Evolutionary conservation across 2,329 filamentous ascomycete species (phyloP), one percentile per base, ranked within the genome.

Genomic region (Aureobasidium melanogenum): DNA sequence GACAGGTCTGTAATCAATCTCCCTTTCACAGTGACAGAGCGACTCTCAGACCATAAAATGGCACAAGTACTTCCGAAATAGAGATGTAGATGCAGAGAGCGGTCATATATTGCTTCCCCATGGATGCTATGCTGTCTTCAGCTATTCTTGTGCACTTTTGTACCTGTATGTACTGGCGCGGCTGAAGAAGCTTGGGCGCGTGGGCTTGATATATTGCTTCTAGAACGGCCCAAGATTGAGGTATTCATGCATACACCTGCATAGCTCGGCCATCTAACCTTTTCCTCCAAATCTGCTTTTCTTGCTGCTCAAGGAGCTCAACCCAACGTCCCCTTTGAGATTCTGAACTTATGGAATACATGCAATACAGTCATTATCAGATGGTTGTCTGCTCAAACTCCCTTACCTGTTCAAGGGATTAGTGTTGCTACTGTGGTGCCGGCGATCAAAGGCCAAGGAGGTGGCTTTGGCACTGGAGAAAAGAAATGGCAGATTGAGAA

Each of bases 251-350:
- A 22, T n/a, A 17, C 17, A 46, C 54, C 28, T 36, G 54, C 54
- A 57, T 46, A 30, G 28, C 50, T 61, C 8, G 59, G 59, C 1
- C 9, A 22, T 15, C 15, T 61, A 14, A 70, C 67, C 22, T 72
- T 72, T 66, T 61, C 59, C 55, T 67, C 60, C 52, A 66, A 65
- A 10, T 63, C 61, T 4, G 44, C 63, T 3, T 72, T 72, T 65
- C 63, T 68, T 55, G 61, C 63, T 28, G 70, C 69, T 14, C 70
- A 71, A 63, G 65, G 68, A 30, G 64, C 70, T 36, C 70, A 71
- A 59, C 65, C 69, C 1, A 59, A 61, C 2, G 69, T 71, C 63
- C 69, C 69, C 60, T 71, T 72, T 63, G 47, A 68, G 26, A 66
- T 67, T 34, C 62, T 71, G 30, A 63, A 69, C 28, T 58, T 70